A percentile compares a stretch with the other conserved stretches of the same genome.
These are phyloP conservation scores for Chaetomiaceae sp. DNA, from an alignment of 2,329 filamentous ascomycete species.

Conservation along the genomic window DNA sequence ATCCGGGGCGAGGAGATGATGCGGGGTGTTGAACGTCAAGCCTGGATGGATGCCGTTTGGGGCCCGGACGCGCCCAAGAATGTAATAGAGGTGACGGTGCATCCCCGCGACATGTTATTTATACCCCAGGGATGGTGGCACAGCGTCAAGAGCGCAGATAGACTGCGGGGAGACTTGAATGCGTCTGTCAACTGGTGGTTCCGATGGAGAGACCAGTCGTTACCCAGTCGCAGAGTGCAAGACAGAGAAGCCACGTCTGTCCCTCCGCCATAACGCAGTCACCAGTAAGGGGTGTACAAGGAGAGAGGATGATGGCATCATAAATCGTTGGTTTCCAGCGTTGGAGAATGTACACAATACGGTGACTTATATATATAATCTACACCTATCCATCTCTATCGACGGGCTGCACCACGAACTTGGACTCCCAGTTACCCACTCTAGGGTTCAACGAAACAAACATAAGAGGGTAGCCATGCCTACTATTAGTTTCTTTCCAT, in stretches of 20 bases:
- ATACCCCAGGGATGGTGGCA: slow-evolving; percentile 88
- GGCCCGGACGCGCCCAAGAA: slow-evolving; percentile 25
- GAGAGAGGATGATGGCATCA: too few relatives aligned
- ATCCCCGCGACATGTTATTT: slow-evolving; percentile 66
- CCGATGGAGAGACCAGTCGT: slow-evolving; percentile 41
- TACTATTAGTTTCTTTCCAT: background rate
- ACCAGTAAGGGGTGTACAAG: too few relatives aligned
- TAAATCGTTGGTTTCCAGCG: too few relatives aligned
- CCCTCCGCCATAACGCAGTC: too few relatives aligned
- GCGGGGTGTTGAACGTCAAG: slow-evolving; percentile 65
- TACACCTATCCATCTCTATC: too few relatives aligned
- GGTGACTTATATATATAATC: too few relatives aligned
- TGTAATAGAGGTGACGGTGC: slow-evolving; percentile 52
- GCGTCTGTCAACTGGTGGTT: slow-evolving; percentile 74
- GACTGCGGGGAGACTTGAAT: slow-evolving; percentile 33
- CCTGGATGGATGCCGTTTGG: slow-evolving; percentile 71
- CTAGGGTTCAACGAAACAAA: too few relatives aligned
- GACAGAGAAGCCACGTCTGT: background rate
- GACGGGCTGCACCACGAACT: too few relatives aligned
- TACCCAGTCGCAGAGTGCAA: background rate
- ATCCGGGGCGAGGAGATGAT: slow-evolving; percentile 88
- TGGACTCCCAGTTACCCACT: too few relatives aligned
- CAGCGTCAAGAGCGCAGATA: slow-evolving; percentile 63
- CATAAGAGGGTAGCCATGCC: too few relatives aligned
- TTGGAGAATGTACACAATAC: too few relatives aligned